Percentiles rank a stretch among this genome's conserved stretches.
These are phyloP conservation scores for Salix dunnii DNA, from an alignment of 345 rosid species.

Conservation along the genomic window DNA sequence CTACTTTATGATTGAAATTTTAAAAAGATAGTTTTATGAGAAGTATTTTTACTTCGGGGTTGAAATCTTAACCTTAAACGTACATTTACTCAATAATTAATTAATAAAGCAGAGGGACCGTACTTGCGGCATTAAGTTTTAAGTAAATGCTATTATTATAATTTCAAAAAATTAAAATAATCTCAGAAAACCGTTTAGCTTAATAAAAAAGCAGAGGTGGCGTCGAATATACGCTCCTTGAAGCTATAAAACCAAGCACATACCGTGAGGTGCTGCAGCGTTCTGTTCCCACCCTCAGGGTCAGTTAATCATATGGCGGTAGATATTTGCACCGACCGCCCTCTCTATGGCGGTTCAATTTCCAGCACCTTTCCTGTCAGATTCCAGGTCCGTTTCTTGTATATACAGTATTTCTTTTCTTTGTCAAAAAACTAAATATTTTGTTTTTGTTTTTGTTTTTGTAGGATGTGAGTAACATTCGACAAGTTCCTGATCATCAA, in stretches of 20 bases:
- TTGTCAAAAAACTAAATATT: not conserved
- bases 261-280: not conserved
- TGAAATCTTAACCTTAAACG: no score
- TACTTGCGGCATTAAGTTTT: no score
- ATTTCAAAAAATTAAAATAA: no score
- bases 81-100: no score
- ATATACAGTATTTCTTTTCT: not conserved
- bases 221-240: not conserved
- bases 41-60: no score
- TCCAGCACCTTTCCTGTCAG: slow-evolving; percentile 44
- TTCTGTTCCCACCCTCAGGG: not conserved
- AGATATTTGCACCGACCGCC: slow-evolving; percentile 36
- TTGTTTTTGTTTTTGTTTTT: not conserved
- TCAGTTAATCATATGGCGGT: slow-evolving; percentile 26
- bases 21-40: no score
- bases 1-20: no score
- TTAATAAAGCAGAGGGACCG: no score
- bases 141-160: no score
- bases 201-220: not conserved
- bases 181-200: not conserved
- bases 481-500: slow-evolving; percentile 81
- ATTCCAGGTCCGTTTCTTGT: slow-evolving; percentile 43
- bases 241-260: not conserved
- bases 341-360: slow-evolving; percentile 67
- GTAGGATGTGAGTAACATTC: slow-evolving; percentile 70